Evolutionary conservation across 805 yeast species (phyloP).

Genomic region (Grigorovia yakushimaensis): DNA sequence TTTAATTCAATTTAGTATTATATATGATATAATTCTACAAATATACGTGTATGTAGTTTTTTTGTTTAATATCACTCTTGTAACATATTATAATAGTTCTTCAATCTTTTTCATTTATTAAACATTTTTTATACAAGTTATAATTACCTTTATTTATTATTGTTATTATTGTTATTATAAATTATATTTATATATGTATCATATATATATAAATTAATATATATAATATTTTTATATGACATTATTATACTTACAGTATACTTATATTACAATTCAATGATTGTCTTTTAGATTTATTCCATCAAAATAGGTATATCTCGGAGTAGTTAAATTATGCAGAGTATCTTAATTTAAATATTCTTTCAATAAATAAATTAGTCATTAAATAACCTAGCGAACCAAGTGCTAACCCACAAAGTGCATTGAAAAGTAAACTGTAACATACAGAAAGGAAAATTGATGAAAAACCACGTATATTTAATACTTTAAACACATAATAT

Average conservation of each 20-base stretch:
- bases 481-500: constrained; percentile 49
- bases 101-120: too few relatives aligned
- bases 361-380: constrained; percentile 54
- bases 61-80: neutral
- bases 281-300: neutral
- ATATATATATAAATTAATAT: too few relatives aligned
- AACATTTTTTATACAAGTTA: too few relatives aligned
- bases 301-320: neutral
- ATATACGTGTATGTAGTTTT: neutral
- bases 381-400: constrained; percentile 69
- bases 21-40: neutral
- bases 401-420: constrained; percentile 55
- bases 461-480: constrained; percentile 57
- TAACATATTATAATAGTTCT: too few relatives aligned
- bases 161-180: too few relatives aligned
- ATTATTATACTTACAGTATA: neutral
- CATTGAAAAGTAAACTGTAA: constrained; percentile 57
- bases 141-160: too few relatives aligned
- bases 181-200: neutral
- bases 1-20: neutral
- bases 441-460: constrained; percentile 60
- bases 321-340: neutral
- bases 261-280: neutral
- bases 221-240: neutral
- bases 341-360: constrained; percentile 10